Base-by-base conservation (phyloP, 2,329 filamentous ascomycete genomes). In the Dissoconium aciculare region DNA sequence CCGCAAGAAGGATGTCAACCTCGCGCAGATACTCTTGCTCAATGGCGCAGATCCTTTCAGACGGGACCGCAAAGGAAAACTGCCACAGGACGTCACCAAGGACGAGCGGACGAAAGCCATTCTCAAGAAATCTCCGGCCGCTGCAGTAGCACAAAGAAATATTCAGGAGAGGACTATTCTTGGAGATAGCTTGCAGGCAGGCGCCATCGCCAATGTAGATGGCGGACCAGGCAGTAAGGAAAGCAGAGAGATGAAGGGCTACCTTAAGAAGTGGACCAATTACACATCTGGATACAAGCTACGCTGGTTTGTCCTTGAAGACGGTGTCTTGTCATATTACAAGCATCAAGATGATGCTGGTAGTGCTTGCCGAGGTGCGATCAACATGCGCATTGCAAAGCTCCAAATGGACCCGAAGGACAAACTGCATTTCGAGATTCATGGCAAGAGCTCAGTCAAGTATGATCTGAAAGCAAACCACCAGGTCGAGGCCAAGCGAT, bases 191-290 rank as follows among this genome's bases (percentile, higher is more conserved):
- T 58, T 62, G 2, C 59, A 64, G 5, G 55, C 56, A 9, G 42
- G 42, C 42, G 41, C 38, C 11, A 26, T 38, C 6, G 35, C 48
- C n/a, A 36, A 32, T 4, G 56, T 55, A 1, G 70, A 74, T 21
- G 55, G 55, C 28, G 61, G 64, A 11, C 56, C 71, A 35, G 79
- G 78, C 15, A 78, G 79, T 11, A 84, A 87, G 43, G 89, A 98
- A 50, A 79, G 81, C 11, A 71, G 85, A 28, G 87, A 95, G 57
- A 95, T 98, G 81, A 94, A 92, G 60, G 89, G 89, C 5, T 98
- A 95, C 54, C 64, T 98, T 34, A 95, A 94, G 60, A 98, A 98
- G 56, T 98, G 89, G 89, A 98, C 89, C 28, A 98, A 98, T 54
- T 98, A 98, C 54, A 85, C 87, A 13, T 85, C 81, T 51, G 89